phyloP scores from a whole-genome alignment of 2,329 filamentous ascomycete species.

The Lecanicillium sp. region DNA sequence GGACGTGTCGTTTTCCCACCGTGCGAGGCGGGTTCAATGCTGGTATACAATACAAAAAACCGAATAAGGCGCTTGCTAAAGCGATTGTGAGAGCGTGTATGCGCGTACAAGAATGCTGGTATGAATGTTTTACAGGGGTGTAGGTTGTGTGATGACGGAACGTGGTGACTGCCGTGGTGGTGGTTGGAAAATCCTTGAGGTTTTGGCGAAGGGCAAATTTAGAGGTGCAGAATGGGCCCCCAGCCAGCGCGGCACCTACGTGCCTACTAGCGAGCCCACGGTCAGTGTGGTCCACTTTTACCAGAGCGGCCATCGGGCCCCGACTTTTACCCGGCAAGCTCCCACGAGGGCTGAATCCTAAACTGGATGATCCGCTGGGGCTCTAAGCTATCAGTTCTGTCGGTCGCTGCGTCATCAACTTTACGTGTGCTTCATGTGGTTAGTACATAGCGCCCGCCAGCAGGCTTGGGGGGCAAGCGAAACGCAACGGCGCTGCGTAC shows the following conservation, averaged over 20 bases:
- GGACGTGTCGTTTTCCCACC: constrained; percentile 2
- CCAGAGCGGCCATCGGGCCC: constrained; percentile 11
- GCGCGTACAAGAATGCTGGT: constrained; percentile 6
- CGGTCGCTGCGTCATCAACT: too few species aligned
- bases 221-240: constrained; percentile 15
- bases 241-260: constrained; percentile 1
- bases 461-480: too few species aligned
- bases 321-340: constrained; percentile 22
- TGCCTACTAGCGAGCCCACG: constrained; percentile 1
- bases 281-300: constrained; percentile 5
- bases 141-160: constrained; percentile 17
- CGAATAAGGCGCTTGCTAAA: constrained; percentile 9
- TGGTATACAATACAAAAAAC: constrained; percentile 7
- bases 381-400: too few species aligned
- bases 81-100: constrained; percentile 5
- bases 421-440: too few species aligned
- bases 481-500: too few species aligned
- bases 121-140: constrained; percentile 8
- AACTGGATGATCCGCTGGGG: constrained; percentile 11
- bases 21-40: constrained; percentile 4
- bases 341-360: constrained; percentile 27
- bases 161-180: constrained; percentile 5
- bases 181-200: constrained; percentile 27
- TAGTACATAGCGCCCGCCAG: too few species aligned
- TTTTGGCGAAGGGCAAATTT: constrained; percentile 23